Base-by-base conservation (phyloP, 2,329 filamentous ascomycete genomes). In the Macrophomina tecta region DNA sequence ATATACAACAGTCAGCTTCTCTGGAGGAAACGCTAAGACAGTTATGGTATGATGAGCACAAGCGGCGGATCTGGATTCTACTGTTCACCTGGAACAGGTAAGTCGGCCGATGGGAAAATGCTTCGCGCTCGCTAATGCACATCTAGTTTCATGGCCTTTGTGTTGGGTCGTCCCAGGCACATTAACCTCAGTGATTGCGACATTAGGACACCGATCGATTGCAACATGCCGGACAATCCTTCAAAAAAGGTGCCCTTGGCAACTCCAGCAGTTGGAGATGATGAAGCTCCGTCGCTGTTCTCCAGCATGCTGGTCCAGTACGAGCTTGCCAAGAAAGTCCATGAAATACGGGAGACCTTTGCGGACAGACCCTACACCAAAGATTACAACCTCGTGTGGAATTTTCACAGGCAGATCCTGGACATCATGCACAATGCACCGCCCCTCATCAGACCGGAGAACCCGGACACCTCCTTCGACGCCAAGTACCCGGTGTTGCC, bases 31-130 rank as follows among this genome's bases (percentile, higher is more conserved):
- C 56, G 1, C 18, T 61, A 14, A 34, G n/a, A n/a, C 56, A 61
- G 32, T n/a, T 61, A 7, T 61, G 40, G 56, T 48, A 34, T 16
- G 56, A 61, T 11, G 56, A 61, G 42, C 56, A 61, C 16, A 61
- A 61, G 18, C 28, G 56, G 48, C 40, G 56, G 16, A 46, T 61
- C 30, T 61, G 56, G 56, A 28, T 61, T n/a, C 4, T 61, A n/a
- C 16, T 61, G 18, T 61, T 61, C 56, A n/a, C 18, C 12, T 61
- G 56, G 56, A 36, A 61, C 56, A 48, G 56, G 56, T 61, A n/a
- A 46, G 56, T 36, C 34, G 12, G 9, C 12, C 16, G 16, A 5
- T 12, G 5, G 4, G 11, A 6, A 32, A 8, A 12, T 18, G 28
- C 6, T 5, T 11, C 3, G 16, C 12, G n/a, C 11, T 18, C 12